Percentiles rank a stretch among this genome's conserved stretches.
phyloP scores from a whole-genome alignment of 2,329 filamentous ascomycete genomes.

The Aspergillus nomiae region DNA sequence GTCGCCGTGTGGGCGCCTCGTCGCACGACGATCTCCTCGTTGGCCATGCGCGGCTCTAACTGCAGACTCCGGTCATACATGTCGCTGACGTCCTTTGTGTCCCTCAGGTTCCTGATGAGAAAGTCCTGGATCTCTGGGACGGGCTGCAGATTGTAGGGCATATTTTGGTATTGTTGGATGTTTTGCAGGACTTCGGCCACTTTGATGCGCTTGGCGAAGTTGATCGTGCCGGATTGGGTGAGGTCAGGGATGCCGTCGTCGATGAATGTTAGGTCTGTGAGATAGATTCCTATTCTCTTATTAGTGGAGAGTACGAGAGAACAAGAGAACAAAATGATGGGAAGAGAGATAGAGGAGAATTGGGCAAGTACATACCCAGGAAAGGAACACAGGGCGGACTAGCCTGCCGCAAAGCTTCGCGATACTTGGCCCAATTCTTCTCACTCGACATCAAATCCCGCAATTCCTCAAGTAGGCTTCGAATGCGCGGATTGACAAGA shows the following conservation, averaged over 20 bases:
- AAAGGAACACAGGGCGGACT: conserved; percentile 96
- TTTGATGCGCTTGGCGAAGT: conserved; percentile 25
- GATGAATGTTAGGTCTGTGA: conserved; percentile 94
- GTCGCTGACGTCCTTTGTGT: conserved; percentile 87
- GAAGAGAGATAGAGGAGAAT: not conserved
- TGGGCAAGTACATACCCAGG: conserved; percentile 65
- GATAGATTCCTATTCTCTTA: conserved; percentile 70
- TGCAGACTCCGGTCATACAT: conserved; percentile 95
- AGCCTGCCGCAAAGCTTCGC: conserved; percentile 77
- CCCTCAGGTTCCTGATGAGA: conserved; percentile 78
- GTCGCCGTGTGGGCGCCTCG: conserved; percentile 12
- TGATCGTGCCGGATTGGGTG: conserved; percentile 86
- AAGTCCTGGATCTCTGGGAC: conserved; percentile 87
- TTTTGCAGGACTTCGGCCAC: conserved; percentile 22
- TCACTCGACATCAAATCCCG: conserved; percentile 87
- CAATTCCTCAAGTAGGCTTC: conserved; percentile 77
- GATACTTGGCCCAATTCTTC: conserved; percentile 69
- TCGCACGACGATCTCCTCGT: conserved; percentile 84
- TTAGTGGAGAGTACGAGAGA: conserved; percentile 9
- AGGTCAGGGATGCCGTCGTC: conserved; percentile 93
- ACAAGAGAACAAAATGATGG: too few relatives aligned
- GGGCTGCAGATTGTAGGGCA: conserved; percentile 80
- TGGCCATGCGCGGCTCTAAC: conserved; percentile 86
- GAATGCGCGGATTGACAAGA: conserved; percentile 79
- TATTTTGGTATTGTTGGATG: conserved; percentile 93